Evolutionary conservation across 495 filamentous ascomycete genomes (phyloP), one percentile per base, ranked within the genome.

Genomic region (Choiromyces venosus): DNA sequence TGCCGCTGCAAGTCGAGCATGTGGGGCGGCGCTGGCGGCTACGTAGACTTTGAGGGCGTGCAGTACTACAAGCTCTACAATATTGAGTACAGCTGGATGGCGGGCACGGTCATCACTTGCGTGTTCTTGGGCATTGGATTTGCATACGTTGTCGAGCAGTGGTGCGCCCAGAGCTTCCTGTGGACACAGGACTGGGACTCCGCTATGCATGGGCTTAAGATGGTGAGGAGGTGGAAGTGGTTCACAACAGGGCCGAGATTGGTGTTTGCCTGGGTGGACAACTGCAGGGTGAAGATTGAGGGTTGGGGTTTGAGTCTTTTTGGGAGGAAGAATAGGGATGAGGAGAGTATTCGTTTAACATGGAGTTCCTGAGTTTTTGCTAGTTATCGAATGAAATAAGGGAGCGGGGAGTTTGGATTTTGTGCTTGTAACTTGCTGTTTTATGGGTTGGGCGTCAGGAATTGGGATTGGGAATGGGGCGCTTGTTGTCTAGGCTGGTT

Each of bases 151-250:
- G 67, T 68, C 16, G 71, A 44, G 36, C 56, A 74, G 64, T 78
- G 74, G 76, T 77, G 73, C 52, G 67, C 71, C 7, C 76, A 78
- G 71, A 74, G 76, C 10, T 69, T 68, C 29, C 33, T 77, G 37
- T 77, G 74, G 76, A 77, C 70, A 2, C 38, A 35, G 52, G 44
- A 73, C 29, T 76, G 76, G 39, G 67, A 18, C 4, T 56, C 70
- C 16, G 76, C 74, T 33, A 69, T 42, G 42, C 25, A 16, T 1
- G 76, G 76, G 12, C 61, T 78, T 33, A 64, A 18, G 29, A 18
- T 35, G 7, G 73, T 69, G 16, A 77, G 74, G 36, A 21, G 64
- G 7, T 77, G 72, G 38, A 78, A 77, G 74, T 68, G 66, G 64
- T 73, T 44, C 36, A 77, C 74, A 0, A 52, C 64, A 12, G 36